These are phyloP conservation scores for Trichosanthes truncata DNA, from an alignment of 306 rosid genomes.

Conservation along the genomic window DNA sequence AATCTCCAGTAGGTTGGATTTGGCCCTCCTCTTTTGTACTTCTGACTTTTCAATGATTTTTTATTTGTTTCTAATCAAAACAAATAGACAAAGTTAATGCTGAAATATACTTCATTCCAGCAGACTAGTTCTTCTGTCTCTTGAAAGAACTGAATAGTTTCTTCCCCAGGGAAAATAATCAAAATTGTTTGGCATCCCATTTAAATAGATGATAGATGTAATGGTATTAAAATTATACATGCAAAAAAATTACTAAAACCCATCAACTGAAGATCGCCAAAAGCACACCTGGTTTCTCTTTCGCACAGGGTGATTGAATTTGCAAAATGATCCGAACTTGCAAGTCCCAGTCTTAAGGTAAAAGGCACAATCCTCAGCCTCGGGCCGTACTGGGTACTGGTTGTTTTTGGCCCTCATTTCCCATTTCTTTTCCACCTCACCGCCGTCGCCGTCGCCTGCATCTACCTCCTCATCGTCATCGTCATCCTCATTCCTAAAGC, in stretches of 20 bases:
- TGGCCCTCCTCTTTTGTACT: background rate
- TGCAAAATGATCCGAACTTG: constrained; percentile 84
- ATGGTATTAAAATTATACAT: background rate
- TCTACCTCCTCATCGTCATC: constrained; percentile 20
- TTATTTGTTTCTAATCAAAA: background rate
- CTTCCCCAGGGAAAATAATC: background rate
- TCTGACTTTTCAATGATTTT: background rate
- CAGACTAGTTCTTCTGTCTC: background rate
- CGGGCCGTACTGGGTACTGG: constrained; percentile 76
- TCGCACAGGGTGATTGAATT: constrained; percentile 72
- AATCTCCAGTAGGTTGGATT: background rate
- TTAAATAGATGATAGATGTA: background rate
- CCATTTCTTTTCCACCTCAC: constrained; percentile 8
- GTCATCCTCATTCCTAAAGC: constrained; percentile 26
- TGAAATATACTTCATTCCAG: background rate
- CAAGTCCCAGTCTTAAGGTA: constrained; percentile 81
- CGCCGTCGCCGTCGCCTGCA: constrained; percentile 16
- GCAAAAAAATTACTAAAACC: background rate
- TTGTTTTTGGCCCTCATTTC: constrained; percentile 13
- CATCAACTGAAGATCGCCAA: background rate
- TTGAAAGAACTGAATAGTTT: background rate
- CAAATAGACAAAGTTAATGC: background rate
- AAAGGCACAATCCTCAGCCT: constrained; percentile 82
- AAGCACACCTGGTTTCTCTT: constrained; percentile 49
- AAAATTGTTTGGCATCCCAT: background rate